Evolutionary conservation across 768 basidiomycete species (phyloP).

Genomic region (Pisolithus orientalis): DNA sequence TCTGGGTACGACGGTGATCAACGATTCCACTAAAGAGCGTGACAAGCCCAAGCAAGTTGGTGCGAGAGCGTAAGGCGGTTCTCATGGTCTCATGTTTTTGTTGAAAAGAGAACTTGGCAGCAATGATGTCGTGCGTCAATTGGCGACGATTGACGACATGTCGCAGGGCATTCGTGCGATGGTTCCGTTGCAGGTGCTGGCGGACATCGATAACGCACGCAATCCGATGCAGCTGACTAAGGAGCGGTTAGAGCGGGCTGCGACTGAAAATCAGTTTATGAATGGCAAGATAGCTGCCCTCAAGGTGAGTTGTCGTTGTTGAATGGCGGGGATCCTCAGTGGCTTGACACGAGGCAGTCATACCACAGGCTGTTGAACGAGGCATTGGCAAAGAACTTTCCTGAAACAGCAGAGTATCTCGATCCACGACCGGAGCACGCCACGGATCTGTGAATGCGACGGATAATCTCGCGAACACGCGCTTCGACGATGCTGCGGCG

Average conservation of each 20-base stretch:
- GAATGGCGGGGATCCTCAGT: slow-evolving; percentile 1
- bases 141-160: slow-evolving; percentile 63
- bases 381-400: slow-evolving; percentile 66
- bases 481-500: too few relatives aligned
- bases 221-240: slow-evolving; percentile 81
- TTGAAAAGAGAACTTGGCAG: slow-evolving; percentile 27
- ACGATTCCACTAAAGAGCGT: slow-evolving; percentile 75
- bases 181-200: slow-evolving; percentile 70
- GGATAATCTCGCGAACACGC: too few relatives aligned
- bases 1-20: slow-evolving; percentile 76
- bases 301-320: slow-evolving; percentile 35
- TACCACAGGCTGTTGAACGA: slow-evolving; percentile 65
- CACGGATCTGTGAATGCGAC: background rate
- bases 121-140: slow-evolving; percentile 69
- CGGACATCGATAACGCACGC: slow-evolving; percentile 72
- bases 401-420: slow-evolving; percentile 38
- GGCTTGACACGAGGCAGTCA: slow-evolving; percentile 39
- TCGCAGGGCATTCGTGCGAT: slow-evolving; percentile 53
- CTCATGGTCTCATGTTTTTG: background rate
- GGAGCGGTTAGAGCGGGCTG: slow-evolving; percentile 74
- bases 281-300: slow-evolving; percentile 82
- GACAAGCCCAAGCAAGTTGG: slow-evolving; percentile 77
- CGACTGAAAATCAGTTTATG: slow-evolving; percentile 89
- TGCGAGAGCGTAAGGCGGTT: slow-evolving; percentile 53
- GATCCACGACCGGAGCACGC: slow-evolving; percentile 3